These are phyloP conservation scores for Epicoccum nigrum DNA, from an alignment of 2,329 filamentous ascomycete genomes.

Conservation along the genomic window DNA sequence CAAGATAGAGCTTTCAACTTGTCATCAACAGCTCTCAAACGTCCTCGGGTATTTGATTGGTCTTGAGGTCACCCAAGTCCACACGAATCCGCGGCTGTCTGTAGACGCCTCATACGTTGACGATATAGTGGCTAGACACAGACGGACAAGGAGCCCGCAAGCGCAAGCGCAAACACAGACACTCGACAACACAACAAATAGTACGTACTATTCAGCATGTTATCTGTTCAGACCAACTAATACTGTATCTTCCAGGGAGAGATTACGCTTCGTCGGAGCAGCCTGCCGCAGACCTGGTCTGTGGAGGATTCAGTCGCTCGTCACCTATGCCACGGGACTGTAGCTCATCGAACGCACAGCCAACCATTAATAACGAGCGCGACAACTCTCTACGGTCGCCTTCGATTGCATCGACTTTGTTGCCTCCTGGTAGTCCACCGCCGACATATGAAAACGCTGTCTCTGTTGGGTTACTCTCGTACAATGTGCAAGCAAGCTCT, in stretches of 20 bases:
- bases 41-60: conserved; percentile 26
- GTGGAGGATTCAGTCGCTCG: no score
- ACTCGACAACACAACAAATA: no score
- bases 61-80: conserved; percentile 18
- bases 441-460: conserved; percentile 3
- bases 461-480: neutral
- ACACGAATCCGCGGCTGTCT: neutral
- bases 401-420: neutral
- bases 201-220: neutral
- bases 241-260: no score
- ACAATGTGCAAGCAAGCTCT: neutral
- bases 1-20: conserved; percentile 26
- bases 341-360: neutral
- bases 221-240: no score
- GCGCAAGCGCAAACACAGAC: neutral
- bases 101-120: neutral
- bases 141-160: neutral
- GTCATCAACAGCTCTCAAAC: conserved; percentile 35
- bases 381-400: neutral
- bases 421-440: conserved; percentile 3
- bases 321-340: no score
- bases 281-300: no score
- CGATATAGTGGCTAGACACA: conserved; percentile 4
- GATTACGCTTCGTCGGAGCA: no score
- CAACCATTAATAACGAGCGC: neutral